phyloP scores from a whole-genome alignment of 139 green algal species.

The Coccomyxa sp. region DNA sequence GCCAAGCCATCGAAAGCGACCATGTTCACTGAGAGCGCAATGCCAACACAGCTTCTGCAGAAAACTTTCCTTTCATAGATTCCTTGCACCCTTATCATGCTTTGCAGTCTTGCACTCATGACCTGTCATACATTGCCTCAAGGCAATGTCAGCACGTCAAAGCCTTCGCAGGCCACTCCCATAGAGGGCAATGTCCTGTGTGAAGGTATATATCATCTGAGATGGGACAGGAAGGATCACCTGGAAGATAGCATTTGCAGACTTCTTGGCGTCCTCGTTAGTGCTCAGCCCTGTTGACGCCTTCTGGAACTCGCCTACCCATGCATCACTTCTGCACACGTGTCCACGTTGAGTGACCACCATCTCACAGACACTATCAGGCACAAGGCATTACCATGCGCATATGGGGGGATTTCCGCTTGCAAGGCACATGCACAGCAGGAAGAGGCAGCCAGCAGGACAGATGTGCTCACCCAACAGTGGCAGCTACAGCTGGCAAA shows the following conservation, averaged over 20 bases:
- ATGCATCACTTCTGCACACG: conserved; percentile 34
- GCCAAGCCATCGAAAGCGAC: too few relatives aligned
- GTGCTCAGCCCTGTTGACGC: conserved; percentile 9
- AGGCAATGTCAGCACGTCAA: neutral
- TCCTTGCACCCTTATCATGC: neutral
- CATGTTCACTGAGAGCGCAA: too few relatives aligned
- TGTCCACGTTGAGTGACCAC: too few relatives aligned
- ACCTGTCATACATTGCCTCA: neutral
- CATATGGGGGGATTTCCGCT: too few relatives aligned
- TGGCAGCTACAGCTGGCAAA: conserved; percentile 31
- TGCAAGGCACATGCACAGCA: neutral
- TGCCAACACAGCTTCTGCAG: neutral
- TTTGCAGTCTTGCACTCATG: neutral
- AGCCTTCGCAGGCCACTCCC: neutral
- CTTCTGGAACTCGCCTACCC: conserved; percentile 43
- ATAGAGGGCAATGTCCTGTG: neutral
- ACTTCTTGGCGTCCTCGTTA: conserved; percentile 6
- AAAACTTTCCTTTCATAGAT: neutral
- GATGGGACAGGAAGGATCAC: too few relatives aligned
- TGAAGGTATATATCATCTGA: too few relatives aligned
- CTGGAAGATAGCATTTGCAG: conserved; percentile 19
- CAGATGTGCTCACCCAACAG: conserved; percentile 18
- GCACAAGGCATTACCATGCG: too few relatives aligned
- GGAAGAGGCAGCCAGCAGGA: neutral
- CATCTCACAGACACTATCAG: too few relatives aligned